Evolutionary conservation across 257 asterid species (phyloP), one percentile per base, ranked within the genome.

Genomic region (Gardenia jasminoides): DNA sequence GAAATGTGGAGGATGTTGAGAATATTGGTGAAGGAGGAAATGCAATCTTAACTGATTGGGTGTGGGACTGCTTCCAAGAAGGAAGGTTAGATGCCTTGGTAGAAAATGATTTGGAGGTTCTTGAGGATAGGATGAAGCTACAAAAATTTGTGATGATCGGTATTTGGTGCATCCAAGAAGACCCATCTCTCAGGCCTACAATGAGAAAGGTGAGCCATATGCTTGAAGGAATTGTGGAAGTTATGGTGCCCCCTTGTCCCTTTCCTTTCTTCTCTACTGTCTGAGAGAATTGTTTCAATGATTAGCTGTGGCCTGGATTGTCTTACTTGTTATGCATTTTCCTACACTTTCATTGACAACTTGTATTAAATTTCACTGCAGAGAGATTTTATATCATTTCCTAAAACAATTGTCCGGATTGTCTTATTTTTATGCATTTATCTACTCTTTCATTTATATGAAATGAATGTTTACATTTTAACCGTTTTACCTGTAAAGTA

Each of bases 131-230:
- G 17, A 33, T 65, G 15, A 83, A 15, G 70, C 43, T 90, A 10
- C 89, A 85, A 52, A 88, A 85, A 54, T 85, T 75, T 77, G 79
- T 87, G 74, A 91, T 56, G 90, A 88, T 90, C 1, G 97, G 90
- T 6, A 77, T 92, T 31, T 92, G 94, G 97, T 90, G 97, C 71
- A 83, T 92, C 70, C 94, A 90, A 62, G 96, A 90, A 77, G 88
- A 92, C 76, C 76, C 88, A 6, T 81, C 84, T 26, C 9, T 79
- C 46, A 89, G 96, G 88, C 96, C 96, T 13, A 89, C 81, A 0
- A 92, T 89, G 93, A 84, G 83, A 79, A 85, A 50, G 24, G 88
- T 71, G 0, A 69, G 78, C 26, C 88, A 85, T 62, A 92, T 92
- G 97, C 96, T 90, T 69, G 91, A 88, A 83, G 97, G 92, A 47